phyloP scores from a whole-genome alignment of 768 basidiomycete genomes.

The Agaricus sinodeliciosus region DNA sequence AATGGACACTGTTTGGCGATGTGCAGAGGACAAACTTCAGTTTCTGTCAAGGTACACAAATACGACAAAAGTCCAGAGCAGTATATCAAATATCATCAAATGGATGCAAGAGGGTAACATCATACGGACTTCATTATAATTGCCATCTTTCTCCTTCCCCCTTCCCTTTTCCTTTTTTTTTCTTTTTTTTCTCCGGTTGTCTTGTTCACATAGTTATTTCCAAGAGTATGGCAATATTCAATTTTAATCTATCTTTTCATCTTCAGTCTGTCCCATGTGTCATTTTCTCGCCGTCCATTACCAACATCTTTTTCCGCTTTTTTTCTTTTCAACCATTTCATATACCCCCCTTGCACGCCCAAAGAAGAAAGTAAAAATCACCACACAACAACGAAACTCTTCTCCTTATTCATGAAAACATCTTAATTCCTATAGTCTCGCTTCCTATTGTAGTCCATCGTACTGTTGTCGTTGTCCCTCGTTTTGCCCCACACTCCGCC shows the following conservation, averaged over 20 bases:
- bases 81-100: background rate
- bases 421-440: background rate
- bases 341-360: constrained; percentile 6
- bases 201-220: background rate
- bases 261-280: background rate
- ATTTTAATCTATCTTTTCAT: constrained; percentile 2
- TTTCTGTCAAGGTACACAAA: background rate
- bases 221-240: constrained; percentile 1
- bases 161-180: background rate
- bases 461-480: background rate
- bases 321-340: constrained; percentile 6
- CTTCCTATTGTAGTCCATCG: background rate
- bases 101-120: background rate
- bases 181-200: background rate
- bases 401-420: background rate
- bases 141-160: background rate
- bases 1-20: background rate
- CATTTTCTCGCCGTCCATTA: background rate
- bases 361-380: background rate
- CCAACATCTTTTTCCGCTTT: background rate
- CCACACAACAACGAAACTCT: background rate
- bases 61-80: background rate
- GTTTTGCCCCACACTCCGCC: background rate
- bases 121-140: background rate
- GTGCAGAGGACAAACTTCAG: background rate